These are phyloP conservation scores for Hura crepitans DNA, from an alignment of 441 rosid genomes.

Conservation along the genomic window DNA sequence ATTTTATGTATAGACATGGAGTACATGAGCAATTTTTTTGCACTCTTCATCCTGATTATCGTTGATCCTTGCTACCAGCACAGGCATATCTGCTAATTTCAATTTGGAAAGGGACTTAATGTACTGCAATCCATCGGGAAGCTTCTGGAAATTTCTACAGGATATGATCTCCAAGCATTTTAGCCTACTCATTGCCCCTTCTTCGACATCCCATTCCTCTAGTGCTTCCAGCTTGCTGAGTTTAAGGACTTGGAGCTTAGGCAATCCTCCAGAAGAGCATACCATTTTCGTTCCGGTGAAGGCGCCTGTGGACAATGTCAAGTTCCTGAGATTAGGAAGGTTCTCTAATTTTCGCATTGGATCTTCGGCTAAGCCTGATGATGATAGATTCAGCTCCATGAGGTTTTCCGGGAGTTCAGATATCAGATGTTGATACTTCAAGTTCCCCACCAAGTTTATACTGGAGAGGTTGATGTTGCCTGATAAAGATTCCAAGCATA, in stretches of 20 bases:
- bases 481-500: conserved; percentile 17
- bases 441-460: conserved; percentile 22
- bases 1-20: conserved; percentile 12
- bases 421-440: background rate
- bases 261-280: conserved; percentile 12
- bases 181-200: conserved; percentile 14
- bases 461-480: conserved; percentile 5
- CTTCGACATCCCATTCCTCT: background rate
- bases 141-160: conserved; percentile 13
- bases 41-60: conserved; percentile 21
- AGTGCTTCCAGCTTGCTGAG: conserved; percentile 19
- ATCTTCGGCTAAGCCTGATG: conserved; percentile 14
- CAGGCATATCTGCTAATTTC: conserved; percentile 17
- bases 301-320: conserved; percentile 18
- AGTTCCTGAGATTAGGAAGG: conserved; percentile 21
- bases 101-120: conserved; percentile 5
- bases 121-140: conserved; percentile 26
- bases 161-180: conserved; percentile 26
- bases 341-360: conserved; percentile 13
- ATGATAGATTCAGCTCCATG: conserved; percentile 22
- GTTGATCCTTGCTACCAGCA: conserved; percentile 10
- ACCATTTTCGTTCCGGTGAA: background rate
- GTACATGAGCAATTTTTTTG: conserved; percentile 20
- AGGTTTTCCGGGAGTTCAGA: conserved; percentile 20
- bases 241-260: conserved; percentile 25